Base-by-base conservation (phyloP, 2,329 filamentous ascomycete species). In the Cordyceps tenuipes region DNA sequence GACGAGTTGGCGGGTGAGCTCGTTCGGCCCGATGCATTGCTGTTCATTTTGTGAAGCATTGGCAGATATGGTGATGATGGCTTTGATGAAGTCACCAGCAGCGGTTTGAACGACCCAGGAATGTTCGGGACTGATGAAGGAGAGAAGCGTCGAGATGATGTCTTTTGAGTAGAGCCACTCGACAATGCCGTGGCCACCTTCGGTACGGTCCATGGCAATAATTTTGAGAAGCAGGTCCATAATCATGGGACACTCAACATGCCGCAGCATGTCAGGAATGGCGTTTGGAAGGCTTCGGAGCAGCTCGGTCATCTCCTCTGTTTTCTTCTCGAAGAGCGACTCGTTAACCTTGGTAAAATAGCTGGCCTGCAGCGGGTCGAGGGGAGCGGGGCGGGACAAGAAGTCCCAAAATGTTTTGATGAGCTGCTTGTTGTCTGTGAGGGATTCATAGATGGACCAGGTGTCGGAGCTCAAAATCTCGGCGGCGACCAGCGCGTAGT, bases 301-400 rank as follows among this genome's bases (percentile, higher is more conserved):
- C 63, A 99, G 86, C 19, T 87, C 85, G 65, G 97, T 80, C 93
- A 97, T 99, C 64, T 97, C 93, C 69, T 95, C 90, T 6, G 95
- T 97, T 81, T 97, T 97, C 76, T 94, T 95, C 72, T 97, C 94
- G 60, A 99, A 88, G 21, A 99, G 77, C n/a, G 91, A 89, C 76
- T 99, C 94, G 73, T 97, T 97, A 70, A 99, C 92, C 72, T 97
- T 99, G 59, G 93, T 97, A 72, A 99, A 99, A 72, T 99, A 99
- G 69, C 92, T 92, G 19, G 94, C 93, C 75, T 97, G 93, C 6
- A 97, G 82, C 43, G 93, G 89, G 71, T 97, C 93, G 59, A 99
- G 82, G 3, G 93, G 90, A 12, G 90, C 83, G n/a, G 90, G 83
- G 59, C 87, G 84, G 70, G 88, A 88, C 67, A 99, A 76, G 72